Evolutionary conservation across 2,329 filamentous ascomycete species (phyloP).

Genomic region (Aspergillus sp.): DNA sequence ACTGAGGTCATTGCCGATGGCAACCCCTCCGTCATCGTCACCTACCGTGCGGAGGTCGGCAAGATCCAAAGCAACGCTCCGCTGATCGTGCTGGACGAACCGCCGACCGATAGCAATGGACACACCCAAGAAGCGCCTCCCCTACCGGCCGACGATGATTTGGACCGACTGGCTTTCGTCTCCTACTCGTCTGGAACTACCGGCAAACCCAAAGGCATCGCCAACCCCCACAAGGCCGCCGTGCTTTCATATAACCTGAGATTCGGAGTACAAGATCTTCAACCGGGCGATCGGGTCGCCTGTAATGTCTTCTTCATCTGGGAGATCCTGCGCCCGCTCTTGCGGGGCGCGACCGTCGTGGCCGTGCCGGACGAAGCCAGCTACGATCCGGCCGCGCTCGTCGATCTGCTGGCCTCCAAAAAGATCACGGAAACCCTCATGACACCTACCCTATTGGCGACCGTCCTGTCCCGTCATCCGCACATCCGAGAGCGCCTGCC

Average conservation of each 20-base stretch:
- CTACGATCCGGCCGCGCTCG: conserved; percentile 73
- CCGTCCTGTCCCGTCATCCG: conserved; percentile 68
- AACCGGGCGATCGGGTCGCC: conserved; percentile 74
- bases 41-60: conserved; percentile 61
- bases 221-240: conserved; percentile 72
- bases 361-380: conserved; percentile 73
- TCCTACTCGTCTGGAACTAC: conserved; percentile 78
- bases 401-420: conserved; percentile 66
- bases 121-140: conserved; percentile 48
- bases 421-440: conserved; percentile 77
- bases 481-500: conserved; percentile 64
- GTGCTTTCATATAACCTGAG: conserved; percentile 72
- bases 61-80: conserved; percentile 64
- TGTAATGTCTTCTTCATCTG: conserved; percentile 87
- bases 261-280: conserved; percentile 68
- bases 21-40: conserved; percentile 68
- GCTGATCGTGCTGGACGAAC: conserved; percentile 64
- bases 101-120: conserved; percentile 29
- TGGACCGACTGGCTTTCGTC: conserved; percentile 76
- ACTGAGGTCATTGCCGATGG: conserved; percentile 77
- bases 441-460: conserved; percentile 76
- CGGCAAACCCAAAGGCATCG: conserved; percentile 77
- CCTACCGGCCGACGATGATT: conserved; percentile 63
- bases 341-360: conserved; percentile 74
- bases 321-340: conserved; percentile 75